Percentiles rank a stretch among this genome's conserved stretches.
phyloP scores from a whole-genome alignment of 2,329 filamentous ascomycete genomes.

The Cryphonectria carpinicola region DNA sequence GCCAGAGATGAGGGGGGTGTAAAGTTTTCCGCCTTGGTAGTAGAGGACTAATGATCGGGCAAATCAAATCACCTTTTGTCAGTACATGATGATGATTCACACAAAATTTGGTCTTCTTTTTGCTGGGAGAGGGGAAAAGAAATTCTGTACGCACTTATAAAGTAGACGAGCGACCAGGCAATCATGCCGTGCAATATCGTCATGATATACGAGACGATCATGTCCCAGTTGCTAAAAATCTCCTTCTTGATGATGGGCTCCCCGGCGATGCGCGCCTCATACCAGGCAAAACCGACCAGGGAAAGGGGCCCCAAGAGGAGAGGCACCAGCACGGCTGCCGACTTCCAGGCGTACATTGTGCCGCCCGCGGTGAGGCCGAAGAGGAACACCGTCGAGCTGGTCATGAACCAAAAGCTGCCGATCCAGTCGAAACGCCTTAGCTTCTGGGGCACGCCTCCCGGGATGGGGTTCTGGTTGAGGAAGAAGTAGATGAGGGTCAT shows the following conservation, averaged over 20 bases:
- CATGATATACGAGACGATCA: slow-evolving; percentile 46
- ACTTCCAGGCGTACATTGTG: slow-evolving; percentile 66
- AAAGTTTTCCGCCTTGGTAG: slow-evolving; percentile 56
- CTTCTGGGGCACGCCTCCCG: slow-evolving; percentile 51
- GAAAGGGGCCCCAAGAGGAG: slow-evolving; percentile 58
- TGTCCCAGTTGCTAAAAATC: slow-evolving; percentile 53
- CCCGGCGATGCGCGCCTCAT: slow-evolving; percentile 54
- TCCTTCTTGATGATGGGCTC: slow-evolving; percentile 54
- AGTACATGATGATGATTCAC: slow-evolving; percentile 34
- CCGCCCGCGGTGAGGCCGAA: slow-evolving; percentile 69
- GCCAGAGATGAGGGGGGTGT: slow-evolving; percentile 56
- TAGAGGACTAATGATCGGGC: slow-evolving; percentile 40
- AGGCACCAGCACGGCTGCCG: slow-evolving; percentile 65
- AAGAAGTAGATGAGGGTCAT: slow-evolving; percentile 53
- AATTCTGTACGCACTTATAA: slow-evolving; percentile 43
- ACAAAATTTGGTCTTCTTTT: background rate
- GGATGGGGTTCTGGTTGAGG: slow-evolving; percentile 54
- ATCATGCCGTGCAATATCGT: slow-evolving; percentile 63
- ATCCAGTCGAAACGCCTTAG: slow-evolving; percentile 64
- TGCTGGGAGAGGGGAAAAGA: background rate
- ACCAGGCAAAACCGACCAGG: slow-evolving; percentile 56
- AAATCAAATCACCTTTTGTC: too few relatives aligned
- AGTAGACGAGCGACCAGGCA: slow-evolving; percentile 59
- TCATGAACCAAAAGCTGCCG: slow-evolving; percentile 64
- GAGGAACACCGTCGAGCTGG: slow-evolving; percentile 60